A percentile compares a stretch with the other conserved stretches of the same genome.
Conservation (phyloP, 1,139 yeast genomes). For the Magnusiomyces fungicola region DNA sequence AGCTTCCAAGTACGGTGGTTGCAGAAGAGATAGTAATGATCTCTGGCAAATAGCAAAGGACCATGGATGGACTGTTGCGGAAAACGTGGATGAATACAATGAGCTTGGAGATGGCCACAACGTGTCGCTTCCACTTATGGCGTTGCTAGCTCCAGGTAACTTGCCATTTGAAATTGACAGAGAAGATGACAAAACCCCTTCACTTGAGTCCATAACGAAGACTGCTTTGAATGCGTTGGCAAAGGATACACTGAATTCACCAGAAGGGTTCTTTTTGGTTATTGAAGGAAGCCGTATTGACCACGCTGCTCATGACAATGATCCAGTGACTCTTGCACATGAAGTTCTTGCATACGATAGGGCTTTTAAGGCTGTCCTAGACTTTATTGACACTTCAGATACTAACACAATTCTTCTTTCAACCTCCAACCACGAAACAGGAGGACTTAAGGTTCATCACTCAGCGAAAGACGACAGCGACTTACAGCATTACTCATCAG, state of each 20-base stretch:
- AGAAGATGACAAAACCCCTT: constrained; percentile 50
- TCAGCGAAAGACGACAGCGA: constrained; percentile 58
- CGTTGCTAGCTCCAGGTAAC: constrained; percentile 60
- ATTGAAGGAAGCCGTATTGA: constrained; percentile 88
- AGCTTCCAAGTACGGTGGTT: constrained; percentile 40
- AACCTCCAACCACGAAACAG: constrained; percentile 89
- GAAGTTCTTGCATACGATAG: constrained; percentile 72
- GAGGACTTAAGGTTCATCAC: constrained; percentile 72
- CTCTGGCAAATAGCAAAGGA: constrained; percentile 52
- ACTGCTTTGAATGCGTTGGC: constrained; percentile 62
- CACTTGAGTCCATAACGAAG: constrained; percentile 63
- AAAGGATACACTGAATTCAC: constrained; percentile 57
- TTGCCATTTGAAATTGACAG: constrained; percentile 80
- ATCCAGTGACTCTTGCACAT: constrained; percentile 79
- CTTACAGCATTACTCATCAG: constrained; percentile 59
- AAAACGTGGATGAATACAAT: constrained; percentile 51
- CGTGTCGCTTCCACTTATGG: constrained; percentile 63
- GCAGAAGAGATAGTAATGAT: constrained; percentile 59
- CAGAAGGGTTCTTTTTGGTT: constrained; percentile 70
- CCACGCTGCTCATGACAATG: constrained; percentile 87
- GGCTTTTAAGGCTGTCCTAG: constrained; percentile 61
- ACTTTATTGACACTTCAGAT: constrained; percentile 55
- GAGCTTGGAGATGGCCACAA: constrained; percentile 47
- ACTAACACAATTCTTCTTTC: constrained; percentile 68
- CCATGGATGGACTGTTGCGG: constrained; percentile 62